A percentile compares a stretch with the other conserved stretches of the same genome.
phyloP scores from a whole-genome alignment of 2,329 filamentous ascomycete genomes.

The Eutypella sp. region DNA sequence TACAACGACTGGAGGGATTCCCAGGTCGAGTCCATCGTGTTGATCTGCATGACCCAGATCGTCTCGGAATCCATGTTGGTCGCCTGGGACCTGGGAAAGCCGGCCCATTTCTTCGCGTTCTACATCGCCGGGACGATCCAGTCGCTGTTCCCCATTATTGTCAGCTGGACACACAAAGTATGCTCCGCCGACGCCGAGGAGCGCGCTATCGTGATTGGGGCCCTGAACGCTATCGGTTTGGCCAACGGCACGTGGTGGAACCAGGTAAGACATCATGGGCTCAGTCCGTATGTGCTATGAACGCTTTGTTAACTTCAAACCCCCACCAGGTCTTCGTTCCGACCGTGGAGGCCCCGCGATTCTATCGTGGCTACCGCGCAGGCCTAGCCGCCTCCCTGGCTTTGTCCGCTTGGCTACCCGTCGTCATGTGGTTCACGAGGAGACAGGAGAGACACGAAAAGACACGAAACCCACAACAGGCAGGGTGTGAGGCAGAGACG shows the following conservation, averaged over 20 bases:
- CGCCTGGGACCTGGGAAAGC: conserved; percentile 11
- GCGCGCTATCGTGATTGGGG: conserved; percentile 19
- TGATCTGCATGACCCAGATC: conserved; percentile 14
- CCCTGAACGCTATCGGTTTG: conserved; percentile 24
- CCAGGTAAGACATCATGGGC: conserved; percentile 7
- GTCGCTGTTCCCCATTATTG: conserved; percentile 14
- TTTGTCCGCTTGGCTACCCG: conserved; percentile 18
- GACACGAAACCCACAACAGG: not conserved
- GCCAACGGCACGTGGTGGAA: conserved; percentile 17
- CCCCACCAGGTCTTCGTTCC: conserved; percentile 18
- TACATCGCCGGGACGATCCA: conserved; percentile 16
- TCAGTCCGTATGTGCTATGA: not conserved
- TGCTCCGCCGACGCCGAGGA: conserved; percentile 22
- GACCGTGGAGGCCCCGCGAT: conserved; percentile 15
- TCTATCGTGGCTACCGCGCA: conserved; percentile 14
- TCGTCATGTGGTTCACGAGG: conserved; percentile 15
- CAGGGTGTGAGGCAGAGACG: conserved; percentile 2
- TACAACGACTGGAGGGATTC: conserved; percentile 15
- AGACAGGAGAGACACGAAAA: conserved; percentile 8
- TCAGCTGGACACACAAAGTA: conserved; percentile 22
- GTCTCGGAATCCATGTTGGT: conserved; percentile 12
- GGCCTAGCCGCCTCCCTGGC: conserved; percentile 14
- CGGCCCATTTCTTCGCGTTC: conserved; percentile 14
- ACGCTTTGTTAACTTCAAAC: not conserved
- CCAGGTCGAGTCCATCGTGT: conserved; percentile 10